A percentile compares a stretch with the other conserved stretches of the same genome.
These are phyloP conservation scores for Fragaria ananassa DNA, from an alignment of 306 rosid genomes.

Conservation along the genomic window DNA sequence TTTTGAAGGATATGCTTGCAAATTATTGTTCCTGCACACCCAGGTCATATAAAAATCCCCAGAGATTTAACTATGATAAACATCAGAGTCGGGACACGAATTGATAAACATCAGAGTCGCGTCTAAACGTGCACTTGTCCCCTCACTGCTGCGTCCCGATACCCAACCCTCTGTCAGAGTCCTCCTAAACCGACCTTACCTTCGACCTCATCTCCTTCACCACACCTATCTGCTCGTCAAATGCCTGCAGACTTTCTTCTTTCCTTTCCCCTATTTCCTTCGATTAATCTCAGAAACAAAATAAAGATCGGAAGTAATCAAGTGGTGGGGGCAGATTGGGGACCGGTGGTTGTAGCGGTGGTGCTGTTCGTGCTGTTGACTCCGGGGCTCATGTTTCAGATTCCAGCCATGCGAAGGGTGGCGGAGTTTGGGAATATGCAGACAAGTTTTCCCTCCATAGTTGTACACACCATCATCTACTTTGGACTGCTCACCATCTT, in stretches of 20 bases:
- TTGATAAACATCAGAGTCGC: too few relatives aligned
- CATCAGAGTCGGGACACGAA: too few relatives aligned
- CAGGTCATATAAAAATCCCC: too few relatives aligned
- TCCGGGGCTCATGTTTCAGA: constrained; percentile 73
- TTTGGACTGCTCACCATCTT: constrained; percentile 80
- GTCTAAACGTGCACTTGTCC: neutral
- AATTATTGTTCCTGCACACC: too few relatives aligned
- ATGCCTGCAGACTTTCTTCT: too few relatives aligned
- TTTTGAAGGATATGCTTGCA: neutral
- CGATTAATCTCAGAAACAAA: neutral
- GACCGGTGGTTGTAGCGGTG: constrained; percentile 73
- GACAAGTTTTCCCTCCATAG: constrained; percentile 64
- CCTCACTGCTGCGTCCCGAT: neutral
- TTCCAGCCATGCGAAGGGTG: constrained; percentile 46
- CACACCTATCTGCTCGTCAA: neutral
- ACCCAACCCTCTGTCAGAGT: neutral
- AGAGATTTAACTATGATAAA: too few relatives aligned
- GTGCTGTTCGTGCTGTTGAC: constrained; percentile 61
- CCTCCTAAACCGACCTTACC: neutral
- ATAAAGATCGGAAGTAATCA: neutral
- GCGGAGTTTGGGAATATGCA: constrained; percentile 75
- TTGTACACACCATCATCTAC: constrained; percentile 68
- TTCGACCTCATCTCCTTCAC: neutral
- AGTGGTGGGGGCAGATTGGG: constrained; percentile 71
- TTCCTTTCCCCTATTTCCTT: neutral